Evolutionary conservation across 1,284 basidiomycete species (phyloP), one percentile per base, ranked within the genome.

Genomic region (Athelia sp.): DNA sequence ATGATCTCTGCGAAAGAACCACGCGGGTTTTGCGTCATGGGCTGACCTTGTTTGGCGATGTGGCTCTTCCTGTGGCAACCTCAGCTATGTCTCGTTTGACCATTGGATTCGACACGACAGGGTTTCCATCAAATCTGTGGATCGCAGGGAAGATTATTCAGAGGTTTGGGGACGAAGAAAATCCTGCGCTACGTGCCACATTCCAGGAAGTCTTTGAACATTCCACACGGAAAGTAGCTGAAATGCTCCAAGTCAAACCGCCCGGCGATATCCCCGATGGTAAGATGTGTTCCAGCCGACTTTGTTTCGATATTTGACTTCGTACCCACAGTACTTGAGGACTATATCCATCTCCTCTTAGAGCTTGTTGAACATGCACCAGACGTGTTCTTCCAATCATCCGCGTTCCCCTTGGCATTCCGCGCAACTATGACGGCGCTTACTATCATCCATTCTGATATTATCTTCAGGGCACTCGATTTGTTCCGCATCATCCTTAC

Each of bases 111-210:
- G 88, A 93, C 56, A 68, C 75, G 15, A 92, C 91, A 0, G 91
- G 90, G 0, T 86, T 86, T 60, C 82, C 95, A 1, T 88, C 90
- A 56, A 98, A 93, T 67, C 68, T 98, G 13, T 99, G 97, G 97
- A 93, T 99, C 54, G 83, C 85, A 15, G 89, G 93, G 45, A 97
- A 97, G 66, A 70, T 89, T 19, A 76, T 93, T 13, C 73, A 75
- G 31, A 76, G 79, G 55, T 95, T 90, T 63, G 89, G 87, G 31
- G 73, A 82, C 49, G 77, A 84, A 56, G 75, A 79, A 45, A 72
- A 81, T 57, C 58, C 69, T 9, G 57, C 63, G 32, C 63, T 90
- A 21, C 79, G 77, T 26, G 70, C 65, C 11, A 71, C 84, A 4
- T 79, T 90, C 56, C 72, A 75, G 51, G 75, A 77, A 24, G 68